Evolutionary conservation across 129 eudicot genomes (phyloP), one percentile per base, ranked within the genome.

Genomic region (Saussurea involucrata): DNA sequence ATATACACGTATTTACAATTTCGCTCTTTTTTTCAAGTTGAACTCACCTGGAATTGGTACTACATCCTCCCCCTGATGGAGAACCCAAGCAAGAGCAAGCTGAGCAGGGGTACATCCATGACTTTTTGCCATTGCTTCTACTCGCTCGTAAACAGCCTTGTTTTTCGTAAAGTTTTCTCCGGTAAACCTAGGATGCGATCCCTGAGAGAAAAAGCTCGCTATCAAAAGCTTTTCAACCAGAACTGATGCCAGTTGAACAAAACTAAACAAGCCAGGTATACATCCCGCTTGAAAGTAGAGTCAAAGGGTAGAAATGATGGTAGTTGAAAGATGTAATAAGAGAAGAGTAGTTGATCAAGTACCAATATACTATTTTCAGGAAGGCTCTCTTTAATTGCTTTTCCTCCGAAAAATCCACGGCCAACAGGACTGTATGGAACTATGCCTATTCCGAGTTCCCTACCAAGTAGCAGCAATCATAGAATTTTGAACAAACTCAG

Each of bases 391-490:
- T 76, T 81, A 36, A 76, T 76, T 32, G 92, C 97, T 82, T 84
- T 91, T 5, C 94, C 94, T 32, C 88, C 97, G 5, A 91, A 91
- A 81, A 91, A 91, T 5, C 94, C 94, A 66, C 84, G 94, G 24
- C 94, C 97, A n/a, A 91, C 84, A 60, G 97, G 97, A 74, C 93
- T 82, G 66, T 91, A 91, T 57, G 97, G 87, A 32, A 91, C 97
- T 63, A 91, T 83, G 36, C 92, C 94, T 28, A 91, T 87, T 28
- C 92, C 92, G 24, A 90, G 88, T 77, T 85, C 88, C 80, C 96
- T 90, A 76, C 6, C 24, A 28, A 18, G 91, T 89, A 76, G 12
- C 24, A 28, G 15, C 55, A 53, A 53, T 0, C 20, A 66, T 10
- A 75, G 32, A 73, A 15, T 34, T 65, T 36, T 12, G 34, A 74